A percentile compares a stretch with the other conserved stretches of the same genome.
Evolutionary conservation across 306 rosid species (phyloP).

Genomic region (Malus fusca): DNA sequence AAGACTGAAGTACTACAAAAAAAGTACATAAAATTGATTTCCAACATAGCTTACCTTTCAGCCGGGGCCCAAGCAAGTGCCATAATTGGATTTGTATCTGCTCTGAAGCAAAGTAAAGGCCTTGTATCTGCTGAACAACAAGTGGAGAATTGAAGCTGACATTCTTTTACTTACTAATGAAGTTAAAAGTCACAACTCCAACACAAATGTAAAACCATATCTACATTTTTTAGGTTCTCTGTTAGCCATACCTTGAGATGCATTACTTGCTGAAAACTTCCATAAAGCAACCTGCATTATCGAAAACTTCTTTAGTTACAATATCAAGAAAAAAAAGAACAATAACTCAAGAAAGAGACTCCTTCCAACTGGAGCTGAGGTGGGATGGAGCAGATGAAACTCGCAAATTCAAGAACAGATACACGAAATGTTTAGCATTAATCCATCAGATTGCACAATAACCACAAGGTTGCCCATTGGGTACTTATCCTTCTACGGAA

Average conservation of each 20-base stretch:
- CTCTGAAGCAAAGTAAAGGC: conserved; percentile 77
- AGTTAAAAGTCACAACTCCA: conserved; percentile 17
- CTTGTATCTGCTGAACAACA: conserved; percentile 58
- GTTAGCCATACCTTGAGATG: conserved; percentile 52
- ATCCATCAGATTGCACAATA: neutral
- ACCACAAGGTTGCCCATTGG: neutral
- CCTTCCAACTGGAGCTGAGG: neutral
- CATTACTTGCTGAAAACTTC: conserved; percentile 55
- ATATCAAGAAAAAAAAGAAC: conserved; percentile 7
- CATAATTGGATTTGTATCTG: conserved; percentile 81
- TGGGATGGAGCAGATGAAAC: neutral
- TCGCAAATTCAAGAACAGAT: neutral
- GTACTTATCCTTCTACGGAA: too few species aligned
- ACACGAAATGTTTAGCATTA: neutral
- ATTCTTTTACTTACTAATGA: neutral
- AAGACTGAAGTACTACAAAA: neutral
- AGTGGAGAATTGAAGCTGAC: conserved; percentile 8
- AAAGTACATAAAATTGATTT: neutral
- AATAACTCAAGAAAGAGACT: neutral
- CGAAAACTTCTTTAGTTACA: conserved; percentile 24
- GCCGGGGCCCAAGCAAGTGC: conserved; percentile 83
- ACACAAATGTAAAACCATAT: conserved; percentile 8
- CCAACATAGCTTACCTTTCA: conserved; percentile 54
- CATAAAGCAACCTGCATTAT: conserved; percentile 77
- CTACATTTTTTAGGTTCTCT: neutral